phyloP scores from a whole-genome alignment of 208 protist genomes.

The Leishmania lainsoni region DNA sequence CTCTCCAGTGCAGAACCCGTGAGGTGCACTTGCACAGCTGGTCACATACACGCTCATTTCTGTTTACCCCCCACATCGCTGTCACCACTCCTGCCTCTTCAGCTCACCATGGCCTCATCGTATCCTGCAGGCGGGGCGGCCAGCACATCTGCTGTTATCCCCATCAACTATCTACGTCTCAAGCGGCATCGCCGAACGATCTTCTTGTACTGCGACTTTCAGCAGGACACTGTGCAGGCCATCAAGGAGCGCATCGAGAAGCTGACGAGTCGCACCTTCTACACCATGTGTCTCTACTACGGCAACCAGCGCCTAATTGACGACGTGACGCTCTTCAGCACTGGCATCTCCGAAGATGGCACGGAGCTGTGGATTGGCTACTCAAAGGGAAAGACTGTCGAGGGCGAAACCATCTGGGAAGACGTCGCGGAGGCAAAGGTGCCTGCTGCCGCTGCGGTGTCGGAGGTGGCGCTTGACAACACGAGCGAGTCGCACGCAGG shows the following conservation, averaged over 20 bases:
- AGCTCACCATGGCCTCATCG: conserved; percentile 18
- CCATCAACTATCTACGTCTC: conserved; percentile 80
- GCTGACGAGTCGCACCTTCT: conserved; percentile 78
- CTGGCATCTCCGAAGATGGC: conserved; percentile 77
- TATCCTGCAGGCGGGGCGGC: conserved; percentile 16
- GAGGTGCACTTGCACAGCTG: background rate
- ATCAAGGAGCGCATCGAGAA: conserved; percentile 91
- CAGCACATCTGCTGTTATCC: conserved; percentile 20
- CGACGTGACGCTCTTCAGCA: conserved; percentile 75
- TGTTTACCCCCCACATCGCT: background rate
- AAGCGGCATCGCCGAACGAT: conserved; percentile 81
- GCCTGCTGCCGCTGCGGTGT: conserved; percentile 9
- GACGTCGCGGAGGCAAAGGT: conserved; percentile 70
- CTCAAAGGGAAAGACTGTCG: conserved; percentile 58
- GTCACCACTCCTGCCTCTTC: background rate
- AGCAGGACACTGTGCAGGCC: conserved; percentile 89
- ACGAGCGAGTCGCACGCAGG: background rate
- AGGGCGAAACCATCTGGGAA: conserved; percentile 79
- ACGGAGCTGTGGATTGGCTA: conserved; percentile 85
- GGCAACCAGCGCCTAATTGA: conserved; percentile 82
- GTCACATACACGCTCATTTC: conserved; percentile 6
- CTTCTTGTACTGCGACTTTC: conserved; percentile 90
- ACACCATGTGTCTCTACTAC: conserved; percentile 76
- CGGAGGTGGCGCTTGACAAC: conserved; percentile 10
- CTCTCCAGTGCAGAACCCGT: background rate